These are phyloP conservation scores for Trypanosoma melophagium DNA, from an alignment of 208 protist genomes.

Conservation along the genomic window DNA sequence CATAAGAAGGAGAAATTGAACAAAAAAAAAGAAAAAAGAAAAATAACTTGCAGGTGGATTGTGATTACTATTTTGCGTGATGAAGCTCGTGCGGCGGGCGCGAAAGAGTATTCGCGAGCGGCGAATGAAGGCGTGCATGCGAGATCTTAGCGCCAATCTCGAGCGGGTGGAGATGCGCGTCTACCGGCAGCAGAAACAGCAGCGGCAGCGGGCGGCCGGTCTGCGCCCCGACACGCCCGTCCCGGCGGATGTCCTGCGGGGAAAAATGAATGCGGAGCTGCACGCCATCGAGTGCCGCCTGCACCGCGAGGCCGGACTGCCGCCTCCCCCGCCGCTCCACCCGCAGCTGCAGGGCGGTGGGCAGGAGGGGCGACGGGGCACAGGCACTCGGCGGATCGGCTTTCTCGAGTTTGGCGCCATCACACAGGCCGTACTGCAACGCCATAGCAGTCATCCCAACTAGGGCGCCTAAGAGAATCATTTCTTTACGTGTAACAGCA, in stretches of 20 bases:
- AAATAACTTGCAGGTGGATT: not conserved
- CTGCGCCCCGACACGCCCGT: constrained; percentile 34
- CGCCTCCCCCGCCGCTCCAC: constrained; percentile 47
- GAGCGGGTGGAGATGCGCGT: constrained; percentile 84
- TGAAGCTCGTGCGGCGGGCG: constrained; percentile 86
- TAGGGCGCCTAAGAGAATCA: too few species aligned
- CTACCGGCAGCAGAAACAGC: constrained; percentile 54
- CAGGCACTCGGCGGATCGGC: constrained; percentile 53
- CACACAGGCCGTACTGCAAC: constrained; percentile 38
- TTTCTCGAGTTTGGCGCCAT: constrained; percentile 73
- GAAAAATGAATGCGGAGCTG: constrained; percentile 76
- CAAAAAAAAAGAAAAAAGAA: not conserved
- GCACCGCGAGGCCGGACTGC: constrained; percentile 74
- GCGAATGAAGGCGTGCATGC: constrained; percentile 86
- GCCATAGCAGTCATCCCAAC: not conserved
- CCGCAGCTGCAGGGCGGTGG: constrained; percentile 63
- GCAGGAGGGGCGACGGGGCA: constrained; percentile 1
- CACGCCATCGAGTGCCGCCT: constrained; percentile 84
- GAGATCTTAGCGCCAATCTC: constrained; percentile 77
- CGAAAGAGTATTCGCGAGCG: constrained; percentile 87
- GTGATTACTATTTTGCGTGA: constrained; percentile 24
- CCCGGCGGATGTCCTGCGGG: constrained; percentile 55
- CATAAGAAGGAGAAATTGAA: not conserved
- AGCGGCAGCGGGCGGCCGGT: constrained; percentile 34
- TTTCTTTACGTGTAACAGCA: too few species aligned